Percentiles rank a stretch among this genome's conserved stretches.
phyloP scores from a whole-genome alignment of 1,284 basidiomycete genomes.

The Neolentinus lepideus region DNA sequence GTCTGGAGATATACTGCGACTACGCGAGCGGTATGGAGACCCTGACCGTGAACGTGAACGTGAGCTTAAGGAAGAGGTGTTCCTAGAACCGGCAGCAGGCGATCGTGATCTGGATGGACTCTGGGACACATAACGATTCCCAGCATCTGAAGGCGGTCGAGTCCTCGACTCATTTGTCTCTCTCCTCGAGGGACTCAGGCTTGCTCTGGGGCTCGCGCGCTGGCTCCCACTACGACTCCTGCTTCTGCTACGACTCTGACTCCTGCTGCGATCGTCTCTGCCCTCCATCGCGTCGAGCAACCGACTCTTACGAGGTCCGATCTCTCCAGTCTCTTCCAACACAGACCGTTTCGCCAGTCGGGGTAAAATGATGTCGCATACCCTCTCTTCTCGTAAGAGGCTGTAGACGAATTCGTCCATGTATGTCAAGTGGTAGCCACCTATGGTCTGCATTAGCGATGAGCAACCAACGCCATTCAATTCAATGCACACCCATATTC shows the following conservation, averaged over 20 bases:
- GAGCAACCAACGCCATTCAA: background rate
- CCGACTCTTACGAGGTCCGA: constrained; percentile 76
- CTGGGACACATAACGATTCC: constrained; percentile 56
- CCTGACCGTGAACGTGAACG: constrained; percentile 31
- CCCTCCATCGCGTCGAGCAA: constrained; percentile 81
- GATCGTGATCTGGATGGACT: constrained; percentile 44
- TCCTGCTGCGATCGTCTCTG: constrained; percentile 18
- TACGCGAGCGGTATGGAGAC: constrained; percentile 41
- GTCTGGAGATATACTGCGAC: constrained; percentile 55
- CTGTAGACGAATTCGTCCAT: constrained; percentile 93
- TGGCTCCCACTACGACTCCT: constrained; percentile 20
- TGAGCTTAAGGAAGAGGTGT: constrained; percentile 8
- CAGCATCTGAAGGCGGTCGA: constrained; percentile 35
- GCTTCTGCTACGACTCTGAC: constrained; percentile 16
- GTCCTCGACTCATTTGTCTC: constrained; percentile 16
- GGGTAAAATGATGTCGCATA: constrained; percentile 95
- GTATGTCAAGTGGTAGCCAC: constrained; percentile 78
- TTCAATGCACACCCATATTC: constrained; percentile 66
- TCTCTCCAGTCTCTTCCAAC: constrained; percentile 87
- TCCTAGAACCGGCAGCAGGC: constrained; percentile 1
- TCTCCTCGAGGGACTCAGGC: constrained; percentile 50
- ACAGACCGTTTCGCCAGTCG: constrained; percentile 82
- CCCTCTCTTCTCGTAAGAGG: constrained; percentile 83
- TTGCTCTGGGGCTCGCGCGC: constrained; percentile 32
- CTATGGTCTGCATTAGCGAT: constrained; percentile 19